A percentile compares a stretch with the other conserved stretches of the same genome.
phyloP scores from a whole-genome alignment of 2,329 filamentous ascomycete genomes.

The Parastagonospora nodorum region DNA sequence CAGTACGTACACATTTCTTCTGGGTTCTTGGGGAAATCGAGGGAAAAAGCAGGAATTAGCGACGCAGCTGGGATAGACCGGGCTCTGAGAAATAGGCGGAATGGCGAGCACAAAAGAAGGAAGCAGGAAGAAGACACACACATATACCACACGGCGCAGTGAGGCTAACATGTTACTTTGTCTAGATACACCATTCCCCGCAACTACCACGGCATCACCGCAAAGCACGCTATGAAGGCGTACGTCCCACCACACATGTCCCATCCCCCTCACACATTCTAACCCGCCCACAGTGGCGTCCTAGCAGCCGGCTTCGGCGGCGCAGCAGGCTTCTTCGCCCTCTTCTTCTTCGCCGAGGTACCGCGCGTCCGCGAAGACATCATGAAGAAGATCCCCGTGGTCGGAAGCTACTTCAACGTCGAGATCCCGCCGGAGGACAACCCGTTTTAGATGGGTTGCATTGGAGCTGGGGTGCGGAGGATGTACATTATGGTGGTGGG shows the following conservation, averaged over 20 bases:
- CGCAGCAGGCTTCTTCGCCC: conserved; percentile 61
- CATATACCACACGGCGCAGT: no score
- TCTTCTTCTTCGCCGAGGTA: conserved; percentile 70
- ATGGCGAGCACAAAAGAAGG: no score
- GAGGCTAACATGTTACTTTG: not conserved
- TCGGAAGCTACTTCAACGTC: conserved; percentile 61
- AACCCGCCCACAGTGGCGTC: conserved; percentile 29
- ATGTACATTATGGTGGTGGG: conserved; percentile 24
- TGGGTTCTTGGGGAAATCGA: not conserved
- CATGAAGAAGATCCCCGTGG: conserved; percentile 63
- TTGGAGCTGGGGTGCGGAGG: not conserved
- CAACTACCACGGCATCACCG: conserved; percentile 57
- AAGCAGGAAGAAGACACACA: no score
- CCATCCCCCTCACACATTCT: not conserved
- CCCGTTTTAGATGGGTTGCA: conserved; percentile 50
- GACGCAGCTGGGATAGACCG: no score
- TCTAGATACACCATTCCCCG: conserved; percentile 55
- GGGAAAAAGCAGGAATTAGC: not conserved
- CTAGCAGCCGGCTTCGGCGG: conserved; percentile 62
- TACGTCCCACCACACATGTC: conserved; percentile 45
- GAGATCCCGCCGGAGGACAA: conserved; percentile 68
- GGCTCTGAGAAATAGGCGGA: no score
- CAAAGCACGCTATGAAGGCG: conserved; percentile 49
- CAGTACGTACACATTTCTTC: conserved; percentile 52
- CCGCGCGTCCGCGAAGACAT: conserved; percentile 67